Conservation (phyloP, 208 protist species). For the Leishmania amazonensis region DNA sequence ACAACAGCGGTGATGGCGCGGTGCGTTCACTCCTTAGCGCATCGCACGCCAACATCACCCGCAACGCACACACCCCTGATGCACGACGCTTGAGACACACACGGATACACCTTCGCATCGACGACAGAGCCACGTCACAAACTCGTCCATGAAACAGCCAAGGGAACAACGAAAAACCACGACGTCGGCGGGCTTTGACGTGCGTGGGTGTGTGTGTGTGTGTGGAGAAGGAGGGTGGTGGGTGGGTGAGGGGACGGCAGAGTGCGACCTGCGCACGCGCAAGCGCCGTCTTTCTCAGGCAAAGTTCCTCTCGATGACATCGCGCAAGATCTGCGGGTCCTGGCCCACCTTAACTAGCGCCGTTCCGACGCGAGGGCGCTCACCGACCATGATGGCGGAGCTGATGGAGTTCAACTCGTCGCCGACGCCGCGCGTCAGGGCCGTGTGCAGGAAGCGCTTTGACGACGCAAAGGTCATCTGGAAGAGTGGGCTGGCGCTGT, state of each 20-base stretch:
- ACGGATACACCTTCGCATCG: background rate
- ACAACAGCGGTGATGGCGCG: background rate
- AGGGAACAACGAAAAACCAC: background rate
- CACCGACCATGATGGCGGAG: constrained; percentile 91
- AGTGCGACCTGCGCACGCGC: background rate
- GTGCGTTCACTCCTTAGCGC: background rate
- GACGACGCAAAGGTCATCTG: constrained; percentile 94
- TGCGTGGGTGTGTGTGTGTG: background rate
- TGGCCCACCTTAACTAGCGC: constrained; percentile 65
- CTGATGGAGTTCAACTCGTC: constrained; percentile 87
- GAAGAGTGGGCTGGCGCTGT: constrained; percentile 88
- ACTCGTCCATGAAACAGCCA: background rate
- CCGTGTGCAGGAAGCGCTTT: constrained; percentile 84
- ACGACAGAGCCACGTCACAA: background rate
- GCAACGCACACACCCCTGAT: background rate
- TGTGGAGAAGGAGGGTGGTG: background rate
- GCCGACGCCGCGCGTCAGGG: constrained; percentile 71
- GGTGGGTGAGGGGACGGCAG: background rate
- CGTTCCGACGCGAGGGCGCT: constrained; percentile 85
- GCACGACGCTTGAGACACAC: background rate
- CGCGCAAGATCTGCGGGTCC: constrained; percentile 62
- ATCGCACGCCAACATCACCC: background rate
- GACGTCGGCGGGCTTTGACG: background rate
- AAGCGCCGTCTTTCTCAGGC: constrained; percentile 16
- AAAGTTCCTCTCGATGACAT: constrained; percentile 77